phyloP scores from a whole-genome alignment of 768 basidiomycete genomes.

The Kwoniella bestiolae region DNA sequence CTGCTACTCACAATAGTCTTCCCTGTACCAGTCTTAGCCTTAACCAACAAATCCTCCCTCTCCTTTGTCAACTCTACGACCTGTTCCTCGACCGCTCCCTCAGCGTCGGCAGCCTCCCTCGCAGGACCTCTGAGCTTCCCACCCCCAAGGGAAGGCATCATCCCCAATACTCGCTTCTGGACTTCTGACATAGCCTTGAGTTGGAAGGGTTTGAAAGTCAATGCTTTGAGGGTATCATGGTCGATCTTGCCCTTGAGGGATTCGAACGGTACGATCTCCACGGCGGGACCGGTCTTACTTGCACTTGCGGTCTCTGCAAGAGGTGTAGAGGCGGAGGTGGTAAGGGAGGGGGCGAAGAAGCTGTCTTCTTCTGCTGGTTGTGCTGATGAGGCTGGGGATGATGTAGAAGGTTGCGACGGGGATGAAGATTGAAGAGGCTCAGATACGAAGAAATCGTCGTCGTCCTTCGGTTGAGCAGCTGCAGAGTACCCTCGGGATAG shows the following conservation, averaged over 20 bases:
- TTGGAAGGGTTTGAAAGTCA: constrained; percentile 69
- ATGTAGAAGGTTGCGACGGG: not conserved
- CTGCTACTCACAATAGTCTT: constrained; percentile 68
- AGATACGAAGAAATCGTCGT: constrained; percentile 25
- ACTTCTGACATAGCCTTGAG: constrained; percentile 77
- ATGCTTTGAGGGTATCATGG: constrained; percentile 63
- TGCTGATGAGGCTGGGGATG: constrained; percentile 2
- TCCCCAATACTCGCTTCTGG: constrained; percentile 74
- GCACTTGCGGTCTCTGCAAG: not conserved
- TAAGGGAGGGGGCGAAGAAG: constrained; percentile 23
- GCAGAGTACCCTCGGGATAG: constrained; percentile 22
- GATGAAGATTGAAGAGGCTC: constrained; percentile 1
- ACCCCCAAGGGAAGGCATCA: constrained; percentile 69
- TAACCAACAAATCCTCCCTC: constrained; percentile 72
- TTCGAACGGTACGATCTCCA: constrained; percentile 50
- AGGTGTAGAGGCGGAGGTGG: not conserved
- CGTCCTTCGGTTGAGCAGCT: constrained; percentile 24
- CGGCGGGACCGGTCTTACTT: constrained; percentile 9
- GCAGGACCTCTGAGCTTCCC: constrained; percentile 36
- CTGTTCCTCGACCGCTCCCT: constrained; percentile 20
- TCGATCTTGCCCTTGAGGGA: constrained; percentile 56
- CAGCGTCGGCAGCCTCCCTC: constrained; percentile 32
- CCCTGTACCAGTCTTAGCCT: constrained; percentile 85
- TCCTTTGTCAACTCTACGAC: constrained; percentile 8
- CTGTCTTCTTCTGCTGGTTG: constrained; percentile 7